Evolutionary conservation across 1,284 basidiomycete species (phyloP).

Genomic region (Cutaneotrichosporon spelunceum): DNA sequence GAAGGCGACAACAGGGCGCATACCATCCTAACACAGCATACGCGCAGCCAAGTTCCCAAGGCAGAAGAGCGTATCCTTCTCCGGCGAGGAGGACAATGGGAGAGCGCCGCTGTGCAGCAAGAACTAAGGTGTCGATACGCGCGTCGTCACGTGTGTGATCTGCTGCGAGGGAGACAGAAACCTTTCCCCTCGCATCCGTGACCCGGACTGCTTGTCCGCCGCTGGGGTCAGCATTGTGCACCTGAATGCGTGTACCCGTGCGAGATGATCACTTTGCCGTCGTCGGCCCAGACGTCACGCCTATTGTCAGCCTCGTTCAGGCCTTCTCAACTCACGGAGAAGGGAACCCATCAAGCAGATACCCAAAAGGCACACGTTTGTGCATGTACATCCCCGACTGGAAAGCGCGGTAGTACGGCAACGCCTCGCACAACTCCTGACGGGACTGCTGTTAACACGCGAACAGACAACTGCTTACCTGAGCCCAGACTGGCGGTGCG

Average conservation of each 20-base stretch:
- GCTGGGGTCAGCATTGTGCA: constrained; percentile 7
- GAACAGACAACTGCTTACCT: constrained; percentile 25
- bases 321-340: constrained; percentile 32
- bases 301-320: constrained; percentile 21
- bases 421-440: constrained; percentile 47
- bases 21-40: constrained; percentile 47
- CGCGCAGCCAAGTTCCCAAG: constrained; percentile 35
- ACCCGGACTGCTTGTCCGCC: constrained; percentile 24
- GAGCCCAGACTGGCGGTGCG: constrained; percentile 44
- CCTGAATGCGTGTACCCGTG: constrained; percentile 33
- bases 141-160: constrained; percentile 38
- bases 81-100: constrained; percentile 45
- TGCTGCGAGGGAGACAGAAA: constrained; percentile 23
- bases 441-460: constrained; percentile 29
- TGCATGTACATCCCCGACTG: constrained; percentile 47
- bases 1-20: constrained; percentile 11
- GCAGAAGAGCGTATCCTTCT: constrained; percentile 37
- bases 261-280: constrained; percentile 43
- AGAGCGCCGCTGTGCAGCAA: constrained; percentile 25
- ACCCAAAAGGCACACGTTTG: constrained; percentile 38
- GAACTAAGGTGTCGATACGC: constrained; percentile 38
- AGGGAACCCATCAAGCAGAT: constrained; percentile 43
- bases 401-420: constrained; percentile 48
- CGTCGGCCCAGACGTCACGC: constrained; percentile 43
- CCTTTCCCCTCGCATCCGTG: constrained; percentile 7